A percentile compares a stretch with the other conserved stretches of the same genome.
Evolutionary conservation across 495 filamentous ascomycete species (phyloP).

Genomic region (Neurospora sp.): DNA sequence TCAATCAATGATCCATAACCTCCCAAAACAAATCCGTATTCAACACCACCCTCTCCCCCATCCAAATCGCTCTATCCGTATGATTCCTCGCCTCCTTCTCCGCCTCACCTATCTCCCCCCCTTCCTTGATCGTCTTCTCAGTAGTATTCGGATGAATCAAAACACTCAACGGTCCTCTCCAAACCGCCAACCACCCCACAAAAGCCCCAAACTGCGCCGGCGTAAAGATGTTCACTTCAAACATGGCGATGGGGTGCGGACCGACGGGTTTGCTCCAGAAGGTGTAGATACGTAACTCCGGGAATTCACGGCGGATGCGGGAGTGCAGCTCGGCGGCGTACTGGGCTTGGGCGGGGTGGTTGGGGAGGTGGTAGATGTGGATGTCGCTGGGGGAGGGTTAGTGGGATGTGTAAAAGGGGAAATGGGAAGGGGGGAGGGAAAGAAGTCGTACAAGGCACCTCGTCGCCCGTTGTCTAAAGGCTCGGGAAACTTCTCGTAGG

Average conservation of each 20-base stretch:
- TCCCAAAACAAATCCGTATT: constrained; percentile 52
- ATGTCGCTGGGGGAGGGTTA: constrained; percentile 39
- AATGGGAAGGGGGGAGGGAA: too few relatives aligned
- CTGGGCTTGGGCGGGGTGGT: constrained; percentile 46
- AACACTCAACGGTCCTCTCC: constrained; percentile 70
- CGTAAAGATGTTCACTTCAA: constrained; percentile 82
- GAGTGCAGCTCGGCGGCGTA: constrained; percentile 67
- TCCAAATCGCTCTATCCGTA: constrained; percentile 73
- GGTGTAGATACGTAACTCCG: constrained; percentile 73
- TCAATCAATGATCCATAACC: background rate
- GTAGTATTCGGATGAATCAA: constrained; percentile 75
- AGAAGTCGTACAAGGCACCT: constrained; percentile 49
- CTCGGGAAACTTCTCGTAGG: constrained; percentile 54
- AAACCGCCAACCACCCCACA: constrained; percentile 71
- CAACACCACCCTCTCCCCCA: constrained; percentile 64
- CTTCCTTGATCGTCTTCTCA: constrained; percentile 7
- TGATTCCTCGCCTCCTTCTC: constrained; percentile 52
- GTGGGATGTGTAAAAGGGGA: too few relatives aligned
- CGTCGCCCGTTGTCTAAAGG: constrained; percentile 50
- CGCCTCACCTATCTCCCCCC: constrained; percentile 7
- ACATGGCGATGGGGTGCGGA: constrained; percentile 79
- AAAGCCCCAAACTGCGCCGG: constrained; percentile 85
- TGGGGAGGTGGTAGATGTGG: constrained; percentile 72
- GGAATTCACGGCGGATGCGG: constrained; percentile 74
- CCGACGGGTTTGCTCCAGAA: constrained; percentile 71